Conservation (phyloP, 352 stramenopile genomes). For the Pythium pyrilobum region DNA sequence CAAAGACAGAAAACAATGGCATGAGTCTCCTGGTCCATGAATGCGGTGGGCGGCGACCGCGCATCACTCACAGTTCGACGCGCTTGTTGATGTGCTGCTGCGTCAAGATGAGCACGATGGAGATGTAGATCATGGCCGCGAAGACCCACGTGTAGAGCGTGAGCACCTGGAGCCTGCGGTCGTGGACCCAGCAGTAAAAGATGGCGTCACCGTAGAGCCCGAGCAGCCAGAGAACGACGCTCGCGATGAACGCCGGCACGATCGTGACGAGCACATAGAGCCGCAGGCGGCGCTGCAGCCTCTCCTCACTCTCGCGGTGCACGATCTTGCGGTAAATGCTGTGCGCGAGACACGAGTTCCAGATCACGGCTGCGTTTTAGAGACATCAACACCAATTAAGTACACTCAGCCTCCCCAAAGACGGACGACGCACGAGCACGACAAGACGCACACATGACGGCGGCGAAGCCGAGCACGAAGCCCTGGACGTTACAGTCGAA, state of each 20-base stretch:
- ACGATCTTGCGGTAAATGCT: slow-evolving; percentile 72
- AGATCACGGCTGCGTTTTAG: slow-evolving; percentile 35
- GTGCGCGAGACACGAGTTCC: slow-evolving; percentile 67
- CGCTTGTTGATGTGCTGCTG: slow-evolving; percentile 45
- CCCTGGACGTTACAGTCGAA: slow-evolving; percentile 44
- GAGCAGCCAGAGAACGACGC: slow-evolving; percentile 22
- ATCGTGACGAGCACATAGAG: slow-evolving; percentile 49
- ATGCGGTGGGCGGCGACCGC: too few species aligned
- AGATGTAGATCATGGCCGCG: slow-evolving; percentile 59
- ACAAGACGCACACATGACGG: slow-evolving; percentile 42
- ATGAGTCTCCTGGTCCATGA: too few species aligned
- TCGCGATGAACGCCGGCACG: slow-evolving; percentile 33
- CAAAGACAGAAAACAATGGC: background rate
- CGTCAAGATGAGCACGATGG: slow-evolving; percentile 54
- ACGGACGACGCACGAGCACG: background rate
- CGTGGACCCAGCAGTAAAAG: slow-evolving; percentile 77
- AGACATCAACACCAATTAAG: background rate
- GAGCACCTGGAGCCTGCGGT: slow-evolving; percentile 42
- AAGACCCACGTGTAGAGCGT: slow-evolving; percentile 64
- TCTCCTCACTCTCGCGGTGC: slow-evolving; percentile 52
- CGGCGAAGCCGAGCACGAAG: slow-evolving; percentile 43
- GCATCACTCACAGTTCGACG: slow-evolving; percentile 18
- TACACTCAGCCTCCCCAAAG: background rate
- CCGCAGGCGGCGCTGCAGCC: slow-evolving; percentile 52
- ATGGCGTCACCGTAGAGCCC: slow-evolving; percentile 30